phyloP scores from a whole-genome alignment of 805 yeast genomes.

The Yamadazyma philogaea region DNA sequence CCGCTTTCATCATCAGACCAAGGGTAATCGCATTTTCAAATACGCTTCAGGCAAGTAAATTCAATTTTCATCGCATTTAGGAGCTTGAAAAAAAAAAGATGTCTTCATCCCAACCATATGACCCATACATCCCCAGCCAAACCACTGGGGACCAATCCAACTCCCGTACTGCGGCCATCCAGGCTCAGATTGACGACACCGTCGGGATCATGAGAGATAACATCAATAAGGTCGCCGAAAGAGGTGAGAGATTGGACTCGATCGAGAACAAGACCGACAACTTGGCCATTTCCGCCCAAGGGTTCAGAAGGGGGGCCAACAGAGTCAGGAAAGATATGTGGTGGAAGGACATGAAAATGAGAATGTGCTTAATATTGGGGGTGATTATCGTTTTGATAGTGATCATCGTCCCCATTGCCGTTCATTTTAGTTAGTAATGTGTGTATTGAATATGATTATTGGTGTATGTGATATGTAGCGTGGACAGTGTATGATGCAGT shows the following conservation, averaged over 20 bases:
- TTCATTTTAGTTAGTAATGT: conserved; percentile 54
- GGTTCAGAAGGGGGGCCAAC: conserved; percentile 95
- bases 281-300: conserved; percentile 87
- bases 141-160: conserved; percentile 49
- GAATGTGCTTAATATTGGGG: conserved; percentile 79
- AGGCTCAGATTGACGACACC: conserved; percentile 91
- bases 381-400: conserved; percentile 75
- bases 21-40: neutral
- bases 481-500: too few species aligned
- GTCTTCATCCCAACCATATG: conserved; percentile 82
- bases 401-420: conserved; percentile 91
- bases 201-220: conserved; percentile 97
- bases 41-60: neutral
- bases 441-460: neutral
- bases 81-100: conserved; percentile 39
- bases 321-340: conserved; percentile 98
- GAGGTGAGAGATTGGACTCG: conserved; percentile 90
- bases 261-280: conserved; percentile 92
- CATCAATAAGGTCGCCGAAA: conserved; percentile 89
- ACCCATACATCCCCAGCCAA: conserved; percentile 76
- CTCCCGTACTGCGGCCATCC: conserved; percentile 74
- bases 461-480: neutral
- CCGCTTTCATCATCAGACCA: neutral
- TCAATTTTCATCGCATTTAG: neutral
- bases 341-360: conserved; percentile 98